Base-by-base conservation (phyloP, 2,329 filamentous ascomycete species). In the Talaromyces sp. region DNA sequence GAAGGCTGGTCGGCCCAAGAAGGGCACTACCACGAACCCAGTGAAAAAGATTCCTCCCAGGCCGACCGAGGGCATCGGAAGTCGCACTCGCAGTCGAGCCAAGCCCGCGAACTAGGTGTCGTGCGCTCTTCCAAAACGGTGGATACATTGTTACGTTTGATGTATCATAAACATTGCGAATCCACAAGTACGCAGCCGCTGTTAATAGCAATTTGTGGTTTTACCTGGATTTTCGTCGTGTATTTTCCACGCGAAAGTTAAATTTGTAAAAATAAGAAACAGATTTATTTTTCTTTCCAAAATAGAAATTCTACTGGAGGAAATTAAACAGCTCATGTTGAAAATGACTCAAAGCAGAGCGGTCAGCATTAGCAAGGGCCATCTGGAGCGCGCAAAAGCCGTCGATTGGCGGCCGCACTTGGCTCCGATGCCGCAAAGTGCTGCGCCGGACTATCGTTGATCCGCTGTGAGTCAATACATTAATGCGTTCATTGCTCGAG, bases 51-150 rank as follows among this genome's bases (percentile, higher is more conserved):
- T 62, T 9, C 62, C 70, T 31, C 66, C 71, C 10, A 24, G 26
- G 11, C n/a, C 43, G 9, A 65, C 64, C 21, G 71, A 72, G 65
- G 72, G 74, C 10, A 69, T 73, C 61, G 73, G 75, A 35, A 76
- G 72, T 62, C 68, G 74, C 38, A 77, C 75, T 49, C 72, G 75
- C 55, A 76, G 73, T 63, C 73, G 74, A 29, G 73, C 72, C 54
- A 72, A 76, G 64, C 64, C 64, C 46, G 62, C 66, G 29, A 31
- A 55, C 19, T 55, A 59, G 56, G 3, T 46, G 24, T 21, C 21
- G 43, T 46, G n/a, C 11, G 43, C 10, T 9, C 43, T 24, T 46
- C 11, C n/a, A 38, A 57, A 17, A 26, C 24, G 46, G 54, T 11
- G 19, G 43, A 24, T 24, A 24, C 9, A 9, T 24, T 8, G 21